These are phyloP conservation scores for Cokeromyces recurvatus DNA, from an alignment of 371 early-diverging fungal species.

Conservation along the genomic window DNA sequence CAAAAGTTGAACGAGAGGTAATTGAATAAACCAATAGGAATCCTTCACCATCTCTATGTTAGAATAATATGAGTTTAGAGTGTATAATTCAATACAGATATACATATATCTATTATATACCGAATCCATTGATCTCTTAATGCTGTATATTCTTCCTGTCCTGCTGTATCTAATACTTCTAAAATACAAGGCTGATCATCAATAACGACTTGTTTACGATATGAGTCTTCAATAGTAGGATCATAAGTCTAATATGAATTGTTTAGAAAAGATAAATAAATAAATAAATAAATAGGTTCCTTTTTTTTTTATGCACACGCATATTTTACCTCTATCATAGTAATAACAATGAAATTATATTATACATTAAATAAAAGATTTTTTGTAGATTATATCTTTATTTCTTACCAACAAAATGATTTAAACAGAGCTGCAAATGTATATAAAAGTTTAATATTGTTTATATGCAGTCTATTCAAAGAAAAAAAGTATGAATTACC, in stretches of 20 bases:
- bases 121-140: conserved; percentile 93
- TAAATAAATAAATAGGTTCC: too few species aligned
- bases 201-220: conserved; percentile 94
- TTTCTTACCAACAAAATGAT: conserved; percentile 71
- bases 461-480: too few species aligned
- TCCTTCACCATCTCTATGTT: conserved; percentile 77
- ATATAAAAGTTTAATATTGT: background rate
- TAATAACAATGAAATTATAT: background rate
- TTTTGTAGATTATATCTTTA: too few species aligned
- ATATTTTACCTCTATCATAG: too few species aligned
- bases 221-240: conserved; percentile 96
- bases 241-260: conserved; percentile 74
- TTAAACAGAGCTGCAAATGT: conserved; percentile 74
- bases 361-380: background rate
- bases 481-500: conserved; percentile 20
- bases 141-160: conserved; percentile 85
- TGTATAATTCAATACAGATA: too few species aligned
- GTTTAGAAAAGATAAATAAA: background rate
- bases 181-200: conserved; percentile 91
- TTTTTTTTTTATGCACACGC: too few species aligned
- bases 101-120: conserved; percentile 23
- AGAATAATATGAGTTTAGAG: background rate
- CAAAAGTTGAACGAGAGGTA: conserved; percentile 76
- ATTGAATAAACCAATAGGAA: conserved; percentile 88
- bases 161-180: conserved; percentile 94